A percentile compares a stretch with the other conserved stretches of the same genome.
phyloP scores from a whole-genome alignment of 108 stramenopile genomes.

The Skeletonema tropicum region DNA sequence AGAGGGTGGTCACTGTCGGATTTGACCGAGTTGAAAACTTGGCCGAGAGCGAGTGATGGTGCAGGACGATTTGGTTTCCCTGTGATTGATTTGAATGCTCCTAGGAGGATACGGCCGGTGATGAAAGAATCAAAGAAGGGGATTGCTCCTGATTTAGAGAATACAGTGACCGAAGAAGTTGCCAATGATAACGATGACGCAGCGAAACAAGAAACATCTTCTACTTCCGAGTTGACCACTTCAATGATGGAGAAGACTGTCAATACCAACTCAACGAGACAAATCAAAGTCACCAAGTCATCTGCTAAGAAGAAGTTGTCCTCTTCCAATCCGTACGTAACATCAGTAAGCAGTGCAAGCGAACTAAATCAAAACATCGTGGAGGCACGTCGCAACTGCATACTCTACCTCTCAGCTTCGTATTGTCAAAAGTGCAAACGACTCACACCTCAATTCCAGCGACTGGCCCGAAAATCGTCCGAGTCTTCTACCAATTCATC shows the following conservation, averaged over 20 bases:
- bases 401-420: slow-evolving; percentile 67
- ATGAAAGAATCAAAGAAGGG: slow-evolving; percentile 18
- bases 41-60: slow-evolving; percentile 69
- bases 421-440: slow-evolving; percentile 72
- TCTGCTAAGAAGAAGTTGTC: background rate
- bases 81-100: slow-evolving; percentile 32
- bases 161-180: background rate
- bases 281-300: slow-evolving; percentile 14
- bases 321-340: slow-evolving; percentile 50
- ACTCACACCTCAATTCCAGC: slow-evolving; percentile 55
- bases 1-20: slow-evolving; percentile 61
- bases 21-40: slow-evolving; percentile 68
- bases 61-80: slow-evolving; percentile 71
- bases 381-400: slow-evolving; percentile 40
- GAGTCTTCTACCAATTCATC: slow-evolving; percentile 15
- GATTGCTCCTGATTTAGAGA: background rate
- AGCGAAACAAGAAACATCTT: background rate
- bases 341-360: slow-evolving; percentile 47
- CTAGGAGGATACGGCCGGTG: slow-evolving; percentile 8
- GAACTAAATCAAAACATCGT: slow-evolving; percentile 52
- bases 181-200: background rate
- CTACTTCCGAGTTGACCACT: background rate
- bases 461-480: slow-evolving; percentile 56
- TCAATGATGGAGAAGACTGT: background rate
- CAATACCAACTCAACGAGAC: slow-evolving; percentile 10